A percentile compares a stretch with the other conserved stretches of the same genome.
Conservation (phyloP, 1,139 yeast species). For the Magnusiomyces tetraspermus region DNA sequence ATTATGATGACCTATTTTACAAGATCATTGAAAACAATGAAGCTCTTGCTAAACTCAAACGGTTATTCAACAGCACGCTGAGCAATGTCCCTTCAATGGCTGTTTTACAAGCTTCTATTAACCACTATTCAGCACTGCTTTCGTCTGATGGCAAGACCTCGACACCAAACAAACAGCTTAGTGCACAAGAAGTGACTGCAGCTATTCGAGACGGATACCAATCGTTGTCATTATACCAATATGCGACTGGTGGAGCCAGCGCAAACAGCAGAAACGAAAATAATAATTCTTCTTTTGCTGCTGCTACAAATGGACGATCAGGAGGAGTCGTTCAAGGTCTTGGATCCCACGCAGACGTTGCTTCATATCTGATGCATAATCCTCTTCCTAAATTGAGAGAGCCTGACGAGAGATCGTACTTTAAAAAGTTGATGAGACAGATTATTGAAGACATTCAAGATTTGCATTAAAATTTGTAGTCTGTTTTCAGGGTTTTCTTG, state of each 20-base stretch:
- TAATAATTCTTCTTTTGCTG: not conserved
- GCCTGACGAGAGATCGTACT: slow-evolving; percentile 22
- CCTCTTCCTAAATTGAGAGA: slow-evolving; percentile 24
- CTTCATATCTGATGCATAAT: slow-evolving; percentile 18
- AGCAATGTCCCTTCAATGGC: slow-evolving; percentile 18
- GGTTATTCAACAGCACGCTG: slow-evolving; percentile 14
- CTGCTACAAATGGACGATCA: not conserved
- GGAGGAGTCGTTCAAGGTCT: not conserved
- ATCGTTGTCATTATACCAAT: slow-evolving; percentile 23
- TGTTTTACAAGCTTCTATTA: slow-evolving; percentile 22
- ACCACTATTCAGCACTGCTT: slow-evolving; percentile 23
- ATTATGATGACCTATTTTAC: slow-evolving; percentile 32
- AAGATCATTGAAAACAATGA: slow-evolving; percentile 26
- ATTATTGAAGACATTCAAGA: slow-evolving; percentile 23
- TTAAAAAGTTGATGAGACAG: slow-evolving; percentile 22
- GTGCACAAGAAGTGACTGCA: slow-evolving; percentile 22
- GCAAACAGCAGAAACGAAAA: not conserved
- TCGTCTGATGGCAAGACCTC: not conserved
- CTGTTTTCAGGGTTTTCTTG: not conserved
- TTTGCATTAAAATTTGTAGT: slow-evolving; percentile 4
- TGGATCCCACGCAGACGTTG: slow-evolving; percentile 2
- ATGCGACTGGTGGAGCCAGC: slow-evolving; percentile 10
- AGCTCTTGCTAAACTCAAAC: slow-evolving; percentile 20
- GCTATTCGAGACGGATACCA: slow-evolving; percentile 26
- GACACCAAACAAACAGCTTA: slow-evolving; percentile 9